These are phyloP conservation scores for Vigna reflexopilosa DNA, from an alignment of 306 rosid genomes.

Conservation along the genomic window DNA sequence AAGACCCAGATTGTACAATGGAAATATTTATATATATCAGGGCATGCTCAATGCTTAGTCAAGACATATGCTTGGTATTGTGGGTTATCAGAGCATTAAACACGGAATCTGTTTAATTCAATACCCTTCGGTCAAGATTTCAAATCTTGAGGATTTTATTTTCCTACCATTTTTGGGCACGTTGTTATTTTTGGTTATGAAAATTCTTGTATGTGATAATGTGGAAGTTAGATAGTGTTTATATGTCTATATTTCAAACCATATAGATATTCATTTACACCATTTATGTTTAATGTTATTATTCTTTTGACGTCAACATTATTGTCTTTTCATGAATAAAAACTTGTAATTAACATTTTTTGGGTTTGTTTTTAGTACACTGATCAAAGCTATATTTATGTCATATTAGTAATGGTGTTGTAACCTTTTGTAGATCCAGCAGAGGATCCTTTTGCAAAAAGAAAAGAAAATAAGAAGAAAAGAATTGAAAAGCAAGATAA, in stretches of 20 bases:
- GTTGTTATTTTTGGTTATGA: background rate
- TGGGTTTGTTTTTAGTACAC: background rate
- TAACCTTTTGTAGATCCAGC: constrained; percentile 66
- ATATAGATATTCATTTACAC: background rate
- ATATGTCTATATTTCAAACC: background rate
- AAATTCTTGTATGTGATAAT: background rate
- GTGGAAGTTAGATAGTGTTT: background rate
- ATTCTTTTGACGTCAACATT: background rate
- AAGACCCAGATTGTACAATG: background rate
- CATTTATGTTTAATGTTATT: background rate
- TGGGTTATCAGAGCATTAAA: background rate
- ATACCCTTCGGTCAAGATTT: background rate
- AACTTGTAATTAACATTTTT: background rate
- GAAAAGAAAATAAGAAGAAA: constrained; percentile 72
- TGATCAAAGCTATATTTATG: constrained; percentile 5
- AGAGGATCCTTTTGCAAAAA: constrained; percentile 91
- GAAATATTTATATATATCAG: background rate
- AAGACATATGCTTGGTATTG: background rate
- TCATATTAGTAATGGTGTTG: constrained; percentile 8
- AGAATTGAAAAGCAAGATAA: constrained; percentile 80
- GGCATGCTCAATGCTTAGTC: background rate
- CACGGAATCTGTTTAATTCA: background rate
- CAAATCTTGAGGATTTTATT: background rate
- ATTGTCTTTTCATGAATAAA: constrained; percentile 1
- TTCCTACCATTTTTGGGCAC: background rate